Evolutionary conservation across 805 yeast species (phyloP), one percentile per base, ranked within the genome.

Genomic region (Lachancea cidri): DNA sequence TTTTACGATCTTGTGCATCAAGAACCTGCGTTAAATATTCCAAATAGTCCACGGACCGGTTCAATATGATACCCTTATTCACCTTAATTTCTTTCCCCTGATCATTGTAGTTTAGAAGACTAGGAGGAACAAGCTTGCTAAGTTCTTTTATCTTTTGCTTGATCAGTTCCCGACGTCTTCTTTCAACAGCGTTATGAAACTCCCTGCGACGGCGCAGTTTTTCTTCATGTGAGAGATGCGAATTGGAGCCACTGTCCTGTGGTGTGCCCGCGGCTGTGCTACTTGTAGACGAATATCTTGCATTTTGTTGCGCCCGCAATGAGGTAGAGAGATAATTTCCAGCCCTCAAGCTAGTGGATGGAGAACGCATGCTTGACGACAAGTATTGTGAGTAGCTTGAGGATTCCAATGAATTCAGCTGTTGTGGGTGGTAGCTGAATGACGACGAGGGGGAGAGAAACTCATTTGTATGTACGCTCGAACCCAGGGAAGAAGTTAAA

Each of bases 111-210:
- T 74, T 71, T 17, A 84, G 61, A 45, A 85, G 59, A 2, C 83
- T 71, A 1, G 87, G 91, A 1, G 97, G 97, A 1, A 89, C 84
- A 36, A 89, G 69, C 17, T 74, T 64, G 1, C 95, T 91, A 53
- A 89, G 68, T 52, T 86, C 95, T 57, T 83, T 83, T 47, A 89
- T 88, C 53, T 86, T 79, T 55, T 85, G 94, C 59, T 89, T 88
- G 55, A 89, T 89, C 52, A 86, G 71, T 60, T 91, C 98, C 47
- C 98, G 73, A 57, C 98, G 74, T 52, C 96, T 73, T 53, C 96
- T 74, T 62, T 89, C 98, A 4, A 89, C 97, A 1, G 95, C 96
- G 58, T 89, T 89, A 62, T 89, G 98, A 47, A 87, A 81, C 57
- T 88, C 96, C 45, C 95, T 68, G 47, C 96, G 73, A 47, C 95